Evolutionary conservation across 306 rosid genomes (phyloP).

Genomic region (Vachellia collinsii): DNA sequence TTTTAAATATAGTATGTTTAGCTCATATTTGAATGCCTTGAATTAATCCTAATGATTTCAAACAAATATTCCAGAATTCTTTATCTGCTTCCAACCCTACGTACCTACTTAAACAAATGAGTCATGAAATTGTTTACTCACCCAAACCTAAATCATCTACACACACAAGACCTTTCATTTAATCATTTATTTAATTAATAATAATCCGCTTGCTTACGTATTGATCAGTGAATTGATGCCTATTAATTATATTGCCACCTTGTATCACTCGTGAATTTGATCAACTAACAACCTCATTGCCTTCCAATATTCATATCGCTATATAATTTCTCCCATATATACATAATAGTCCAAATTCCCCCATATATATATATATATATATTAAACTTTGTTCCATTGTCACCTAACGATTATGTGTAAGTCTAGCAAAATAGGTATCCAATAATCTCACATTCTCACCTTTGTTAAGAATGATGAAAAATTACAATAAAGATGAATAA

Average conservation of each 20-base stretch:
- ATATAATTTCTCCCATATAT: too few relatives aligned
- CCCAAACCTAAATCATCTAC: neutral
- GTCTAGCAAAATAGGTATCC: neutral
- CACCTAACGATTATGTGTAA: neutral
- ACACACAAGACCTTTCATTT: neutral
- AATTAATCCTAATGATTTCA: neutral
- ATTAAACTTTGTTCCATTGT: too few relatives aligned
- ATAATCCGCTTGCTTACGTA: neutral
- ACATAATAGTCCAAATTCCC: too few relatives aligned
- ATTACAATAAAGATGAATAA: neutral
- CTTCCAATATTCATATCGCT: too few relatives aligned
- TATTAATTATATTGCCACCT: neutral
- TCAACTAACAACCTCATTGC: neutral
- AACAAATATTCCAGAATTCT: neutral
- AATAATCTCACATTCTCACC: neutral
- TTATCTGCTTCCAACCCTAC: neutral
- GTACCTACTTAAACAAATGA: constrained; percentile 35
- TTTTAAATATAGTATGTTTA: neutral
- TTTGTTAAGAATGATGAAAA: neutral
- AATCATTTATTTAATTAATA: neutral
- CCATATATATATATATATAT: too few relatives aligned
- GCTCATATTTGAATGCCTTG: neutral
- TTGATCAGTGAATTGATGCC: too few relatives aligned
- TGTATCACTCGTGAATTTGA: constrained; percentile 1
- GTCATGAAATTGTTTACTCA: neutral